These are phyloP conservation scores for Thelonectria discophora DNA, from an alignment of 2,329 filamentous ascomycete genomes.

Conservation along the genomic window DNA sequence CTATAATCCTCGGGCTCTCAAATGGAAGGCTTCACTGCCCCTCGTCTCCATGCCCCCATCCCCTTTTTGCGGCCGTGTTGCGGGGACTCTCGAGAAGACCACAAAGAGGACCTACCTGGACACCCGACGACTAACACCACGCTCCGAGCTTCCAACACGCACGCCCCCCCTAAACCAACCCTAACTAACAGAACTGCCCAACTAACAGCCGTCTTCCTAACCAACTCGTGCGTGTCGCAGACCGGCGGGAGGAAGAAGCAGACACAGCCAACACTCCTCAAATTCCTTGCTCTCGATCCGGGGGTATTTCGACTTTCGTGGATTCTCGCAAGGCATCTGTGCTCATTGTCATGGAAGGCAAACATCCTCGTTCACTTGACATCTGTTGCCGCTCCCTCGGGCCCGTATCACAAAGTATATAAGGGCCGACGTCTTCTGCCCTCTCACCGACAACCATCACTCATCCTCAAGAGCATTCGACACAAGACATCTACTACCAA, in stretches of 20 bases:
- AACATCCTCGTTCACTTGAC: constrained; percentile 39
- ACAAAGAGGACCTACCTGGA: constrained; percentile 26
- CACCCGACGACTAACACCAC: constrained; percentile 34
- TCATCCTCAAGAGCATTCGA: constrained; percentile 32
- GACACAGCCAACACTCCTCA: constrained; percentile 40
- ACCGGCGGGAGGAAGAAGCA: constrained; percentile 32
- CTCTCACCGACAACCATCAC: constrained; percentile 29
- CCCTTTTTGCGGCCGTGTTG: constrained; percentile 37
- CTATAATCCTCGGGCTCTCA: constrained; percentile 42
- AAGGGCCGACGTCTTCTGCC: constrained; percentile 34
- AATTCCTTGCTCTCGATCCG: constrained; percentile 37
- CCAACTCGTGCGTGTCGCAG: constrained; percentile 37
- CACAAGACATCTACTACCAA: constrained; percentile 7
- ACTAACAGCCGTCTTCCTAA: constrained; percentile 21
- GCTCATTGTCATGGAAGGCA: constrained; percentile 42
- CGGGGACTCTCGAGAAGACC: constrained; percentile 33
- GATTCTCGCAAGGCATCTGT: constrained; percentile 37
- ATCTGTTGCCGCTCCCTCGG: constrained; percentile 38
- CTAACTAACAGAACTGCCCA: constrained; percentile 31
- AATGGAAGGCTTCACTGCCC: constrained; percentile 33
- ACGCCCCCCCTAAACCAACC: constrained; percentile 38
- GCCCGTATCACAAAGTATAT: constrained; percentile 43
- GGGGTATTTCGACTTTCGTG: constrained; percentile 43
- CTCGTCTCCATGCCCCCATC: constrained; percentile 29
- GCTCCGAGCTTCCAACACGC: constrained; percentile 35